Conservation (phyloP, 306 rosid genomes). For the Dalbergia oliveri region DNA sequence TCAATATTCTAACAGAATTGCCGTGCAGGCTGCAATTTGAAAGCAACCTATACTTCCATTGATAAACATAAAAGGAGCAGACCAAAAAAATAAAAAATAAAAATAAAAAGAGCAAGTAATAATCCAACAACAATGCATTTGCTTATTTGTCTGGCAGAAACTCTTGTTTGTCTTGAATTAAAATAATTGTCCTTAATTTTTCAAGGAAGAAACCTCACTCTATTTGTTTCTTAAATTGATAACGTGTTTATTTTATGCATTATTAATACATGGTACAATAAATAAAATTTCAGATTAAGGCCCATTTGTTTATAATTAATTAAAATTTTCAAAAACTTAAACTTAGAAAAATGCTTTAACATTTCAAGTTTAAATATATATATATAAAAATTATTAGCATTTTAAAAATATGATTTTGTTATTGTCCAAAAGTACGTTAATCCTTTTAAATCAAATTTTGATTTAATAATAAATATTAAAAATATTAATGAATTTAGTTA, state of each 20-base stretch:
- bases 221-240: background rate
- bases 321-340: too few species aligned
- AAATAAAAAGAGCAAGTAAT: background rate
- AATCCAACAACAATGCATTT: slow-evolving; percentile 20
- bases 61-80: too few species aligned
- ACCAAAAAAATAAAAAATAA: too few species aligned
- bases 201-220: slow-evolving; percentile 27
- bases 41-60: slow-evolving; percentile 1
- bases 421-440: too few species aligned
- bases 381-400: too few species aligned
- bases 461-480: too few species aligned
- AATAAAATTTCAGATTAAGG: background rate
- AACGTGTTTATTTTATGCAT: background rate
- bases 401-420: too few species aligned
- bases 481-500: too few species aligned
- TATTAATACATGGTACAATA: background rate
- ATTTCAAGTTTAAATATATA: too few species aligned
- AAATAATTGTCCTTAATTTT: background rate
- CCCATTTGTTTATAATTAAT: too few species aligned
- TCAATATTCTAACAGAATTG: background rate
- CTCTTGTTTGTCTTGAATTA: background rate
- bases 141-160: background rate
- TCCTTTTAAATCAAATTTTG: too few species aligned
- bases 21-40: slow-evolving; percentile 44
- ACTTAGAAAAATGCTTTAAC: too few species aligned